phyloP scores from a whole-genome alignment of 306 rosid genomes.

The Acacia melanoxylon region DNA sequence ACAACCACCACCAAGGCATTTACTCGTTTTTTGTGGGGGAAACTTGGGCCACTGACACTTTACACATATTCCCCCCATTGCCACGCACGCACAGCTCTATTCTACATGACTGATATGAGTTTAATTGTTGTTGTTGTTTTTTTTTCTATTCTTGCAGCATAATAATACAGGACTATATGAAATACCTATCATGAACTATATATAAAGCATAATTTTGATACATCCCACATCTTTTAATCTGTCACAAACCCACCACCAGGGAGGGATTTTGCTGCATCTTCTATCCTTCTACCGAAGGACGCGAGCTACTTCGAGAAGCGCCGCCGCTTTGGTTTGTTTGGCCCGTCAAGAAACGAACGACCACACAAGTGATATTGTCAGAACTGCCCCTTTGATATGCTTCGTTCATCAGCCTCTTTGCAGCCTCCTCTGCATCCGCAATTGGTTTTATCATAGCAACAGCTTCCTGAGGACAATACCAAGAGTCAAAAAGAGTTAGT shows the following conservation, averaged over 20 bases:
- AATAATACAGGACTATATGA: constrained; percentile 50
- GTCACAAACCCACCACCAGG: constrained; percentile 5
- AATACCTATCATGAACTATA: constrained; percentile 44
- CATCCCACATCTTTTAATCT: constrained; percentile 31
- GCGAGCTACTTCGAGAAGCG: constrained; percentile 57
- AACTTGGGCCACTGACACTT: constrained; percentile 30
- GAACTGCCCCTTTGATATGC: constrained; percentile 96
- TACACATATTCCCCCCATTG: constrained; percentile 44
- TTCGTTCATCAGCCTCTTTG: constrained; percentile 91
- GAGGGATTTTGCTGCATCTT: background rate
- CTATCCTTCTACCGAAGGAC: constrained; percentile 14
- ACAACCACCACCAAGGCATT: background rate
- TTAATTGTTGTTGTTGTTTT: constrained; percentile 11
- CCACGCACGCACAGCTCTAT: constrained; percentile 43
- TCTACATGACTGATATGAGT: constrained; percentile 45
- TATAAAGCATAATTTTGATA: constrained; percentile 35
- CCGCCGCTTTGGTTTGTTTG: constrained; percentile 49
- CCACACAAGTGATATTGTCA: constrained; percentile 89
- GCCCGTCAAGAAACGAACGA: constrained; percentile 76
- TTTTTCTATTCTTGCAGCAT: constrained; percentile 38
- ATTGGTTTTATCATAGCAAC: constrained; percentile 88
- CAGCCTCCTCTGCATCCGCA: constrained; percentile 88
- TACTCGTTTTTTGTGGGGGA: background rate
- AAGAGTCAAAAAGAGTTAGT: background rate
- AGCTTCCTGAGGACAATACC: constrained; percentile 61